These are phyloP conservation scores for Syncephalastrum racemosum DNA, from an alignment of 371 early-diverging fungal species.

Conservation along the genomic window DNA sequence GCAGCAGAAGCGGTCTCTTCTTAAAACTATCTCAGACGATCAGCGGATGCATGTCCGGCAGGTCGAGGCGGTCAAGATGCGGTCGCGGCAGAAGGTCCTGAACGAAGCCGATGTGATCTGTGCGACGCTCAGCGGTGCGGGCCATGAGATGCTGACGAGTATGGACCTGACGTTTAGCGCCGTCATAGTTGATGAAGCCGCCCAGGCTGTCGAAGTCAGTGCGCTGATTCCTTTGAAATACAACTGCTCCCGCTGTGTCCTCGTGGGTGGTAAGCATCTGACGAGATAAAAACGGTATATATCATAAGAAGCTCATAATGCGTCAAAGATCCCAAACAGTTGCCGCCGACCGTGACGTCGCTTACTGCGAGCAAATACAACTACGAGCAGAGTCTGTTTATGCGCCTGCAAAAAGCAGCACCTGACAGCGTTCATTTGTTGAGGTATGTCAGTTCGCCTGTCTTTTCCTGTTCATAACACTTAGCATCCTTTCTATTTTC, in stretches of 20 bases:
- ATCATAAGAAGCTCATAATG: neutral
- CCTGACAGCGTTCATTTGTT: slow-evolving; percentile 73
- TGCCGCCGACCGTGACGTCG: slow-evolving; percentile 93
- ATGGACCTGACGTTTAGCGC: slow-evolving; percentile 69
- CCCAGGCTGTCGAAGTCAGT: slow-evolving; percentile 93
- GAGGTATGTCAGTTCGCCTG: slow-evolving; percentile 32
- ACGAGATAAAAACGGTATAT: neutral
- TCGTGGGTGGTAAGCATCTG: slow-evolving; percentile 81
- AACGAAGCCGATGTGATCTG: slow-evolving; percentile 74
- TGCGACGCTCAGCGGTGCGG: slow-evolving; percentile 85
- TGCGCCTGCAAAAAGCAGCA: slow-evolving; percentile 68
- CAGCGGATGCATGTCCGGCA: slow-evolving; percentile 45
- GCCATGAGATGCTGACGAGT: slow-evolving; percentile 77
- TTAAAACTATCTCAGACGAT: slow-evolving; percentile 42
- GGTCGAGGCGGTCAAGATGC: slow-evolving; percentile 51
- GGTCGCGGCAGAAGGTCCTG: slow-evolving; percentile 69
- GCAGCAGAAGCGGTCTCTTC: slow-evolving; percentile 28
- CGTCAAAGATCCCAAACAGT: slow-evolving; percentile 87
- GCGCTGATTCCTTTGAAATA: slow-evolving; percentile 90
- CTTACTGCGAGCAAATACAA: slow-evolving; percentile 63
- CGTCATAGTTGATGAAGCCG: slow-evolving; percentile 97
- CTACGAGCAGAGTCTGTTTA: slow-evolving; percentile 93
- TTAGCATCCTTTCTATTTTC: neutral
- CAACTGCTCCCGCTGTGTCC: slow-evolving; percentile 78
- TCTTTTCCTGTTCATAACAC: neutral